phyloP scores from a whole-genome alignment of 225 moss, liverwort and hornwort species.

The Polytrichum commune region DNA sequence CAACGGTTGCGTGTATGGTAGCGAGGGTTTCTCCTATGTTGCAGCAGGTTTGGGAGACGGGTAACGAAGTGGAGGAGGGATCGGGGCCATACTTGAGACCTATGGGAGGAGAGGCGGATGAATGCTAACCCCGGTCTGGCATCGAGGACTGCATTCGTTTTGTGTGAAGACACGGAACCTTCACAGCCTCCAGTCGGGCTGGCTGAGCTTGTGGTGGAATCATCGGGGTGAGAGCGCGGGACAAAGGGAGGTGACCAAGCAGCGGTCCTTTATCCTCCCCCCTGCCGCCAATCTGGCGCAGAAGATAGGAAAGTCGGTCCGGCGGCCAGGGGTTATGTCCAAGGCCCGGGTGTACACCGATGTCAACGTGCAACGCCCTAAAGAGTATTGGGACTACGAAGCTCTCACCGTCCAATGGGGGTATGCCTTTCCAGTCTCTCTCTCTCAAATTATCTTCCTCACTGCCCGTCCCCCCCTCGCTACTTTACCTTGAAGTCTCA shows the following conservation, averaged over 20 bases:
- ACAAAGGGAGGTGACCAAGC: not conserved
- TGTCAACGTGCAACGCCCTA: conserved; percentile 65
- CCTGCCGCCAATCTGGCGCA: conserved; percentile 75
- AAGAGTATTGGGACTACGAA: conserved; percentile 76
- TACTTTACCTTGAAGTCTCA: too few species aligned
- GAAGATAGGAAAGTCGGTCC: conserved; percentile 70
- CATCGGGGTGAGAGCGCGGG: not conserved
- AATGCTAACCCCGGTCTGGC: not conserved
- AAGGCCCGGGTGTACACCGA: conserved; percentile 75
- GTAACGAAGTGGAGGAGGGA: too few species aligned
- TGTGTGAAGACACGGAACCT: not conserved
- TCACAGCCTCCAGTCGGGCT: not conserved
- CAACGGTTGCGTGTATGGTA: not conserved
- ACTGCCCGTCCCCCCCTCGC: too few species aligned
- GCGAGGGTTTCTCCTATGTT: conserved; percentile 8
- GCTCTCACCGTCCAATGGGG: conserved; percentile 66
- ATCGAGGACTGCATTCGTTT: not conserved
- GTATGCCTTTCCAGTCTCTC: conserved; percentile 20
- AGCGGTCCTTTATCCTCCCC: not conserved
- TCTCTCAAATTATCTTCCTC: too few species aligned
- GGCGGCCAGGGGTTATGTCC: conserved; percentile 79
- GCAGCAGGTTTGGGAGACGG: not conserved
- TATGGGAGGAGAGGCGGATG: conserved; percentile 5
- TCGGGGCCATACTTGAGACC: not conserved
- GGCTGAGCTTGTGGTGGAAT: not conserved